Conservation (phyloP, 2,329 filamentous ascomycete genomes). For the Coniella vitis region DNA sequence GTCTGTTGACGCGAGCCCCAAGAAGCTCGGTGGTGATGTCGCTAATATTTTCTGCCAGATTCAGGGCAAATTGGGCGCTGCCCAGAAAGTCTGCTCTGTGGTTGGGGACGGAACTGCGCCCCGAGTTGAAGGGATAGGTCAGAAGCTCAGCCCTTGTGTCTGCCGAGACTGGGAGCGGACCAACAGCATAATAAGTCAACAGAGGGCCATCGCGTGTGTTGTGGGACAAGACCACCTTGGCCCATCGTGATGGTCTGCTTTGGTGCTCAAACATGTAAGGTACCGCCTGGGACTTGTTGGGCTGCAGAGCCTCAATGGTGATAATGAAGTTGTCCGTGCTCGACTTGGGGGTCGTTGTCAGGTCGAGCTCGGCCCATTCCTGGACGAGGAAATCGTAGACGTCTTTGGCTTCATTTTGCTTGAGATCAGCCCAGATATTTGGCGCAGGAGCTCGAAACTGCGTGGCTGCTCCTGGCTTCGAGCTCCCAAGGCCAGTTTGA, state of each 20-base stretch:
- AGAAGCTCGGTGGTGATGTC: constrained; percentile 37
- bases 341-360: constrained; percentile 30
- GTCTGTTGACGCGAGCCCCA: constrained; percentile 26
- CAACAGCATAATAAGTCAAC: constrained; percentile 42
- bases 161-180: constrained; percentile 36
- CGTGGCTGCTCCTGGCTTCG: not conserved
- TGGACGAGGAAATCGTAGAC: constrained; percentile 36
- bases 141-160: constrained; percentile 32
- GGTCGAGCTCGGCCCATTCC: constrained; percentile 35
- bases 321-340: constrained; percentile 41
- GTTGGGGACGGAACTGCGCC: constrained; percentile 30
- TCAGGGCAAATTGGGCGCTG: constrained; percentile 25
- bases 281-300: constrained; percentile 41
- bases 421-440: constrained; percentile 36
- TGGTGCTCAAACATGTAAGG: constrained; percentile 35
- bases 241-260: constrained; percentile 32
- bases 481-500: not conserved
- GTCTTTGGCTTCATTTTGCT: constrained; percentile 33
- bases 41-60: constrained; percentile 26
- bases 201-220: constrained; percentile 34
- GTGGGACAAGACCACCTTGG: constrained; percentile 39
- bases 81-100: constrained; percentile 29
- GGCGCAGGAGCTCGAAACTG: constrained; percentile 28
- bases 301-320: constrained; percentile 39
- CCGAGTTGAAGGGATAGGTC: constrained; percentile 38